Evolutionary conservation across 73 alveolate species (phyloP).

Genomic region (Urostyla sp.): DNA sequence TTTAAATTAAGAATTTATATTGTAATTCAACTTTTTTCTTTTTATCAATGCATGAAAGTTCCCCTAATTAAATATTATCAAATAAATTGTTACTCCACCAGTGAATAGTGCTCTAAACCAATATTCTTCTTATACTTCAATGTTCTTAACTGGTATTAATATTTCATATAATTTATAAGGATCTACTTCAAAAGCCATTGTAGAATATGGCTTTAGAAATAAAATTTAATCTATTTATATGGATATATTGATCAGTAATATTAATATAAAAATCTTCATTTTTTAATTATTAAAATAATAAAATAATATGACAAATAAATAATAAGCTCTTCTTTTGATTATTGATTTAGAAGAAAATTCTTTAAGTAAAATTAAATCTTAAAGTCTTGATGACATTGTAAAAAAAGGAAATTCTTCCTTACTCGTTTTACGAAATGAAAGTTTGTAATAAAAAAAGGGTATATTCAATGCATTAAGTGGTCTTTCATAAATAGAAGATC

Average conservation of each 20-base stretch:
- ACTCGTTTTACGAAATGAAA: constrained; percentile 13
- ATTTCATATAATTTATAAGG: constrained; percentile 45
- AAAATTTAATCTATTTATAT: not conserved
- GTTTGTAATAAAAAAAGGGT: not conserved
- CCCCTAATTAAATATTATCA: too few relatives aligned
- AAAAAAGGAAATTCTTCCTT: constrained; percentile 5
- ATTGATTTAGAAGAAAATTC: not conserved
- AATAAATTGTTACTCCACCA: constrained; percentile 39
- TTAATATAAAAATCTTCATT: not conserved
- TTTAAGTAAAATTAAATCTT: not conserved
- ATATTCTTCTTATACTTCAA: constrained; percentile 26
- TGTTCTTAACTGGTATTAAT: constrained; percentile 10
- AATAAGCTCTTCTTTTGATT: constrained; percentile 10
- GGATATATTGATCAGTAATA: not conserved
- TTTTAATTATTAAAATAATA: not conserved
- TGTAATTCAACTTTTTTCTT: not conserved
- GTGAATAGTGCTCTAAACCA: constrained; percentile 43
- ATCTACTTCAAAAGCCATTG: not conserved
- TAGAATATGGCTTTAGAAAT: not conserved
- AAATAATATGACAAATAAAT: constrained; percentile 32
- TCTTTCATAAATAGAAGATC: constrained; percentile 8
- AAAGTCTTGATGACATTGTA: not conserved
- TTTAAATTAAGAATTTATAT: not conserved
- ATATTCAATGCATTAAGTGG: constrained; percentile 33
- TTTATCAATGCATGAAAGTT: not conserved